Percentiles rank a stretch among this genome's conserved stretches.
Evolutionary conservation across 495 filamentous ascomycete species (phyloP).

Genomic region (Aspergillus funiculosus): DNA sequence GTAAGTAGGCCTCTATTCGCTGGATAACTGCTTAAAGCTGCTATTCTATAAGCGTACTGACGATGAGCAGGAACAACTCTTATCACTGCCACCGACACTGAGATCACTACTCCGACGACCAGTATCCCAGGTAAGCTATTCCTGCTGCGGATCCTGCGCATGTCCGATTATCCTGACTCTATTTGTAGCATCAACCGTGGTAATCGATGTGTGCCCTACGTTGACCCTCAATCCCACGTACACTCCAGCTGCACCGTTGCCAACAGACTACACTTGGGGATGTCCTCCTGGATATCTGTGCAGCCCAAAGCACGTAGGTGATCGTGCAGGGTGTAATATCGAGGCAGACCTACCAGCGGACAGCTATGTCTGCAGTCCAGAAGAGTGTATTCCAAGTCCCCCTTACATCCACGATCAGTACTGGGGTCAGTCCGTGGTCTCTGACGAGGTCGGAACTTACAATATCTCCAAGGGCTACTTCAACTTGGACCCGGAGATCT

Average conservation of each 20-base stretch:
- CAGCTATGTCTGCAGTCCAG: constrained; percentile 48
- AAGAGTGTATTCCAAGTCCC: constrained; percentile 48
- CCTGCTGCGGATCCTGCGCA: too few relatives aligned
- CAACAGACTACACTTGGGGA: constrained; percentile 45
- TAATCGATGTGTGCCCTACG: constrained; percentile 26
- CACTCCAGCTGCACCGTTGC: constrained; percentile 26
- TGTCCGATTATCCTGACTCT: not conserved
- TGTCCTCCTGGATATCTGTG: constrained; percentile 61
- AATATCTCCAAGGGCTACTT: constrained; percentile 53
- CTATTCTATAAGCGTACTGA: not conserved
- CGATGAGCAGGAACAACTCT: not conserved
- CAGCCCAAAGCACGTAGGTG: constrained; percentile 21
- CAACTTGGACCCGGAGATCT: constrained; percentile 56
- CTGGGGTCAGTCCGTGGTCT: constrained; percentile 32
- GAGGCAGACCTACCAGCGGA: constrained; percentile 48
- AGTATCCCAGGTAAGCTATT: constrained; percentile 8
- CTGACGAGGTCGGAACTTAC: constrained; percentile 39
- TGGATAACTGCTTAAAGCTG: too few relatives aligned
- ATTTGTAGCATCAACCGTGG: constrained; percentile 14
- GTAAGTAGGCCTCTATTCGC: not conserved
- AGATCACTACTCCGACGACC: not conserved
- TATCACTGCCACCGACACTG: not conserved
- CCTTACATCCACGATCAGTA: constrained; percentile 28
- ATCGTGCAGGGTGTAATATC: constrained; percentile 44
- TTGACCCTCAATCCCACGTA: constrained; percentile 31